These are phyloP conservation scores for Chaetomium strumarium DNA, from an alignment of 2,329 filamentous ascomycete genomes.

Conservation along the genomic window DNA sequence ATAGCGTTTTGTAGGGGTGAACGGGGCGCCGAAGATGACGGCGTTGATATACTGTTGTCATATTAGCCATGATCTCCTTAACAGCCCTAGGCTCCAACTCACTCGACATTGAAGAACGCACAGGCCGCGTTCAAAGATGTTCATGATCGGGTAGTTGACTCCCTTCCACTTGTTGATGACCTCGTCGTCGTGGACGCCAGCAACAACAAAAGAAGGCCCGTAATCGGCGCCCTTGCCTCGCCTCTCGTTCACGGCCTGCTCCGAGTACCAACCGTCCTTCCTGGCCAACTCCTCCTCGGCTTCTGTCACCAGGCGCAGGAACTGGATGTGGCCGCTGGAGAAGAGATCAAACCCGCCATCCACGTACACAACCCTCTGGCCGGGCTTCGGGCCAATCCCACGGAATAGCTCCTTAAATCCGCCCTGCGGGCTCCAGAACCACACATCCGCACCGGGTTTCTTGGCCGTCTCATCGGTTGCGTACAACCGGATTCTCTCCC, in stretches of 20 bases:
- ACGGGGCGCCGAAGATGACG: slow-evolving; percentile 85
- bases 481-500: slow-evolving; percentile 74
- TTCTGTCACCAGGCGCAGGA: slow-evolving; percentile 70
- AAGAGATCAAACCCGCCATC: slow-evolving; percentile 97
- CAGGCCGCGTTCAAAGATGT: slow-evolving; percentile 91
- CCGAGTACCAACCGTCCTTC: slow-evolving; percentile 66
- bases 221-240: slow-evolving; percentile 67
- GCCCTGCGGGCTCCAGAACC: slow-evolving; percentile 63
- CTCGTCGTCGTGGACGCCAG: slow-evolving; percentile 87
- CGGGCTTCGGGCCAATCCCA: slow-evolving; percentile 65
- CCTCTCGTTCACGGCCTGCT: slow-evolving; percentile 58
- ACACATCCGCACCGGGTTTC: slow-evolving; percentile 74
- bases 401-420: slow-evolving; percentile 62
- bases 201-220: slow-evolving; percentile 78
- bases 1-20: slow-evolving; percentile 74
- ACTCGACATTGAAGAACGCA: slow-evolving; percentile 94
- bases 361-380: slow-evolving; percentile 86
- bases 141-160: slow-evolving; percentile 99
- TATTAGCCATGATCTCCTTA: slow-evolving; percentile 16
- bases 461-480: slow-evolving; percentile 80
- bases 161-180: slow-evolving; percentile 97
- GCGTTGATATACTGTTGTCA: slow-evolving; percentile 69
- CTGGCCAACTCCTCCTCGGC: slow-evolving; percentile 65
- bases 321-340: slow-evolving; percentile 94
- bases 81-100: slow-evolving; percentile 29